Evolutionary conservation across 2,329 filamentous ascomycete species (phyloP).

Genomic region (Fusarium armeniacum): DNA sequence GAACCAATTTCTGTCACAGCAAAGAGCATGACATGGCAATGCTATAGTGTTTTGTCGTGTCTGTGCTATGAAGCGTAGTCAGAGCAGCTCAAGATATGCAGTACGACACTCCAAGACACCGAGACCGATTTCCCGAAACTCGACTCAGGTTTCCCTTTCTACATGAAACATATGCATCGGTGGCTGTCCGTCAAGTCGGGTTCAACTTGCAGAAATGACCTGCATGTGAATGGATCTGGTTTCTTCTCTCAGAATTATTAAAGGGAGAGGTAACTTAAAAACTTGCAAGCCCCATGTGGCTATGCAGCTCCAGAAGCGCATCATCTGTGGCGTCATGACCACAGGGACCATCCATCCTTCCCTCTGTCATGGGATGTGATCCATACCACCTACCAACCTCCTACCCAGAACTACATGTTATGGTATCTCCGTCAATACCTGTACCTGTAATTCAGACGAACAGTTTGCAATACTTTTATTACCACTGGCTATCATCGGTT

Average conservation of each 20-base stretch:
- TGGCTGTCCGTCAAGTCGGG: slow-evolving; percentile 22
- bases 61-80: background rate
- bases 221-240: slow-evolving; percentile 16
- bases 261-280: slow-evolving; percentile 9
- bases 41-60: background rate
- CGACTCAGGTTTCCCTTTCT: slow-evolving; percentile 1
- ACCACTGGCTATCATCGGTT: background rate
- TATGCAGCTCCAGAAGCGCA: background rate
- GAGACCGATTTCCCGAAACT: background rate
- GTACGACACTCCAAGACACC: slow-evolving; percentile 2
- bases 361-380: slow-evolving; percentile 6
- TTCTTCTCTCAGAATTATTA: background rate
- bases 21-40: background rate
- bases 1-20: background rate
- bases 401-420: slow-evolving; percentile 30
- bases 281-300: slow-evolving; percentile 35
- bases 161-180: slow-evolving; percentile 32
- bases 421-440: slow-evolving; percentile 30
- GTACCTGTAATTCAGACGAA: background rate
- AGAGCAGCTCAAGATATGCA: background rate
- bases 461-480: background rate
- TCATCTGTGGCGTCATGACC: slow-evolving; percentile 24
- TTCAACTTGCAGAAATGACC: slow-evolving; percentile 33
- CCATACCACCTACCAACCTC: slow-evolving; percentile 4
- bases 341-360: slow-evolving; percentile 14